A percentile compares a stretch with the other conserved stretches of the same genome.
Evolutionary conservation across 1,284 basidiomycete genomes (phyloP).

Genomic region (Wallemia hederae): DNA sequence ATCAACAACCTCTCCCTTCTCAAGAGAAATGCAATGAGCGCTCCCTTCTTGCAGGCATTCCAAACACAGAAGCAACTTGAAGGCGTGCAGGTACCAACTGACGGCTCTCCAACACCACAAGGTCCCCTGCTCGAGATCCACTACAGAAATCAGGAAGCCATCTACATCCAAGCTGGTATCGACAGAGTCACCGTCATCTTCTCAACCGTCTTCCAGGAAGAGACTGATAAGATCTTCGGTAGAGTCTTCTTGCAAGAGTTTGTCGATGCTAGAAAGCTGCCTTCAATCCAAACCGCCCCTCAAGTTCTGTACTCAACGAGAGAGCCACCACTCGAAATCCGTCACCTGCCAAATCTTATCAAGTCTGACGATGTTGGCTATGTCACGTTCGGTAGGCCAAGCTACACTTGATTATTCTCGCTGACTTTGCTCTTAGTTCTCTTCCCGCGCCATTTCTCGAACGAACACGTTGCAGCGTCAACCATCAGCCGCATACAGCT

Average conservation of each 20-base stretch:
- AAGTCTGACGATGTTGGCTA: slow-evolving; percentile 80
- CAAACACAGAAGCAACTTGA: slow-evolving; percentile 61
- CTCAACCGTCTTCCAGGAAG: slow-evolving; percentile 85
- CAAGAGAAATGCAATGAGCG: slow-evolving; percentile 80
- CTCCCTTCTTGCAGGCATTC: slow-evolving; percentile 79
- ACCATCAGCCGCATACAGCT: slow-evolving; percentile 90
- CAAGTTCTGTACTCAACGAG: slow-evolving; percentile 93
- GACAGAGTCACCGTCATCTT: slow-evolving; percentile 97
- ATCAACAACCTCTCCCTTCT: slow-evolving; percentile 57
- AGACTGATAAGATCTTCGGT: slow-evolving; percentile 88
- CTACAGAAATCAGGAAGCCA: slow-evolving; percentile 88
- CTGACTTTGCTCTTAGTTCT: slow-evolving; percentile 27
- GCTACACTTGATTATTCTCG: background rate
- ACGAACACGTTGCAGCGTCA: slow-evolving; percentile 34
- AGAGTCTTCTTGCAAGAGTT: slow-evolving; percentile 99
- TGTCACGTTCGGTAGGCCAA: slow-evolving; percentile 49
- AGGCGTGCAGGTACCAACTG: slow-evolving; percentile 21
- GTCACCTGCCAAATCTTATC: slow-evolving; percentile 50
- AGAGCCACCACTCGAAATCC: slow-evolving; percentile 84
- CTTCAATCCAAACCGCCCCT: slow-evolving; percentile 81
- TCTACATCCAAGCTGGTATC: slow-evolving; percentile 70
- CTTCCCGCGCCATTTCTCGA: slow-evolving; percentile 81
- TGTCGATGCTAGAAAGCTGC: slow-evolving; percentile 77
- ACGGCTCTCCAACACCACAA: slow-evolving; percentile 22
- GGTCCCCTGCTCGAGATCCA: slow-evolving; percentile 75